Base-by-base conservation (phyloP, 2,329 filamentous ascomycete genomes). In the Waltergamsia citrina region DNA sequence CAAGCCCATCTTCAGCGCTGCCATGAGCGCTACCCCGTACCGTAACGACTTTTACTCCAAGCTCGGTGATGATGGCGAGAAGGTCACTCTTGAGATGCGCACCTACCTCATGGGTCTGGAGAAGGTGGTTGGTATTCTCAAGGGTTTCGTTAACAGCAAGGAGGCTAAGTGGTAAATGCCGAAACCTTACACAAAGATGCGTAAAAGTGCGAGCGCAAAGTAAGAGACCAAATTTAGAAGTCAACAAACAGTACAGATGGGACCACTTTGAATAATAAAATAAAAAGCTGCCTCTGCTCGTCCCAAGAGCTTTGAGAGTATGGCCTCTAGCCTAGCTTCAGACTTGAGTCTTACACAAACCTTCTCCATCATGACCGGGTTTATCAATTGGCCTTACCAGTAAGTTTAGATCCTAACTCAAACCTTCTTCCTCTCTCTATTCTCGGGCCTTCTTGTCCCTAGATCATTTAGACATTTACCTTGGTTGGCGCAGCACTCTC, bases 21-120 rank as follows among this genome's bases (percentile, higher is more conserved):
- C 90, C 56, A 94, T 98, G 87, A 75, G 76, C 47, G 88, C 87
- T 14, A 90, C 84, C 46, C 92, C 92, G 2, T 94, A 95, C 71
- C 78, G 90, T 47, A 85, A 85, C 57, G 85, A 90, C 60, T 96
- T 98, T 56, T 96, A 95, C 57, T 62, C 62, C 44, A 94, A 95
- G 74, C 69, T 98, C 28, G 87, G 84, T 24, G 65, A 67, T 15
- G 74, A 85, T 51, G 59, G 71, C 25, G 61, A 54, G 20, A 74
- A 80, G 59, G 80, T 92, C 32, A 48, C 68, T 29, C 53, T 60
- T 36, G 75, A 83, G 51, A 59, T 95, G 49, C 62, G 69, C 46
- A 62, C 65, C 42, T 95, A 90, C 72, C 67, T 96, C 41, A 64
- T 60, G n/a, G 76, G 81, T 7, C 65, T 96, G 48, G 80, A 92